Conservation (phyloP, 257 asterid genomes). For the Apocynum venetum region DNA sequence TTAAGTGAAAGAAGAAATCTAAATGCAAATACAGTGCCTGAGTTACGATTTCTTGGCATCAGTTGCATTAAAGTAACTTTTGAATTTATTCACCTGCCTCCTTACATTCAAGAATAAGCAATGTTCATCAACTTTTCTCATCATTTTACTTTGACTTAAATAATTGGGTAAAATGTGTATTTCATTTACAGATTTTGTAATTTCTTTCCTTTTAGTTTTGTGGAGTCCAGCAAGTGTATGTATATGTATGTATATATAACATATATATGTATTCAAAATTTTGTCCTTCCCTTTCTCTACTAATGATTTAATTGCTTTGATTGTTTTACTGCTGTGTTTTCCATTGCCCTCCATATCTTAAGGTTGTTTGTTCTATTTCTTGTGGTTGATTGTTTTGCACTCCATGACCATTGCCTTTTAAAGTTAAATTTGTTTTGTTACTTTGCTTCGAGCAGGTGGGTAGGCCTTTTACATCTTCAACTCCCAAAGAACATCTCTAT, state of each 20-base stretch:
- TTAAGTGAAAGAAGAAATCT: not conserved
- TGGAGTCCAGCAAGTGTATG: too few species aligned
- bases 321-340: not conserved
- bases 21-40: not conserved
- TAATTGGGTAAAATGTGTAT: not conserved
- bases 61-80: not conserved
- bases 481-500: constrained; percentile 33
- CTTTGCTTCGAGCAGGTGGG: constrained; percentile 27
- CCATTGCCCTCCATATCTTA: not conserved
- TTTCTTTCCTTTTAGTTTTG: not conserved
- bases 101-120: not conserved
- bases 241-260: too few species aligned
- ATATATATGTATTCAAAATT: too few species aligned
- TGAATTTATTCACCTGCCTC: not conserved
- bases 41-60: not conserved
- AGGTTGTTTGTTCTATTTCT: not conserved
- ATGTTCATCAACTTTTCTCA: not conserved
- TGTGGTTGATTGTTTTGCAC: not conserved
- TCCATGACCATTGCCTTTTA: not conserved
- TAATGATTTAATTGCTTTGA: not conserved
- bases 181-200: not conserved
- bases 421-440: not conserved
- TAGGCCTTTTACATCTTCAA: constrained; percentile 10
- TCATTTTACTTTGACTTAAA: not conserved
- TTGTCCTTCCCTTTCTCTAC: not conserved